A percentile compares a stretch with the other conserved stretches of the same genome.
Evolutionary conservation across 1,284 basidiomycete species (phyloP).

Genomic region (Cryptococcus maquisensis): DNA sequence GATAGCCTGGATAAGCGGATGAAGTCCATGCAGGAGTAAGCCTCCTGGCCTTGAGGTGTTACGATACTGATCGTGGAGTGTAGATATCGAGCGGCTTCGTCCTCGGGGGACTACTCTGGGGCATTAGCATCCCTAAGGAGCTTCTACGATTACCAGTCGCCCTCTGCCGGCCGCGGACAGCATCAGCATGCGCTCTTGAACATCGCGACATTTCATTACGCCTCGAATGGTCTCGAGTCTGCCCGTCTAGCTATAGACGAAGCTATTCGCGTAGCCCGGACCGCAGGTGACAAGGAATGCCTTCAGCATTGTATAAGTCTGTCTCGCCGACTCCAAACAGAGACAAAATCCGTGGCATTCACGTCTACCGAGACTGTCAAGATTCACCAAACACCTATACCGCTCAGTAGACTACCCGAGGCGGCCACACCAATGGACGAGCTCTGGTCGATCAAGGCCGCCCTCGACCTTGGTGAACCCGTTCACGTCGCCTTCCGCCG

Average conservation of each 20-base stretch:
- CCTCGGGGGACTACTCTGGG: constrained; percentile 37
- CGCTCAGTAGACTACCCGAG: constrained; percentile 19
- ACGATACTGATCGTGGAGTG: neutral
- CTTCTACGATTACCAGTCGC: constrained; percentile 48
- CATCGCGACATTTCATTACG: constrained; percentile 44
- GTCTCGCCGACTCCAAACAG: constrained; percentile 21
- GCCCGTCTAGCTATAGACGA: constrained; percentile 39
- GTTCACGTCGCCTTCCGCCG: constrained; percentile 38
- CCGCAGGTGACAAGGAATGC: constrained; percentile 39
- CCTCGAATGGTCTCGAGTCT: constrained; percentile 38
- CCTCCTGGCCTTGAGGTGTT: neutral
- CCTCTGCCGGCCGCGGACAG: constrained; percentile 29
- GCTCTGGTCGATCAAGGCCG: constrained; percentile 41
- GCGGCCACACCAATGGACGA: constrained; percentile 37
- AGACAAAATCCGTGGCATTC: constrained; percentile 16
- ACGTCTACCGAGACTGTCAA: constrained; percentile 11
- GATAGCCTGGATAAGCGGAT: constrained; percentile 30
- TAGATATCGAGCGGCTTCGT: constrained; percentile 31
- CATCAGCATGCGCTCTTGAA: constrained; percentile 48
- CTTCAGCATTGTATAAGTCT: constrained; percentile 41
- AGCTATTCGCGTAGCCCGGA: constrained; percentile 43
- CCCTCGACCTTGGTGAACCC: constrained; percentile 45
- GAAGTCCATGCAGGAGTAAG: constrained; percentile 33
- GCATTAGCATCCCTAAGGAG: constrained; percentile 35
- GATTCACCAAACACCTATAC: constrained; percentile 19